Evolutionary conservation across 805 yeast species (phyloP).

Genomic region (Zygosaccharomyces gambellarensis): DNA sequence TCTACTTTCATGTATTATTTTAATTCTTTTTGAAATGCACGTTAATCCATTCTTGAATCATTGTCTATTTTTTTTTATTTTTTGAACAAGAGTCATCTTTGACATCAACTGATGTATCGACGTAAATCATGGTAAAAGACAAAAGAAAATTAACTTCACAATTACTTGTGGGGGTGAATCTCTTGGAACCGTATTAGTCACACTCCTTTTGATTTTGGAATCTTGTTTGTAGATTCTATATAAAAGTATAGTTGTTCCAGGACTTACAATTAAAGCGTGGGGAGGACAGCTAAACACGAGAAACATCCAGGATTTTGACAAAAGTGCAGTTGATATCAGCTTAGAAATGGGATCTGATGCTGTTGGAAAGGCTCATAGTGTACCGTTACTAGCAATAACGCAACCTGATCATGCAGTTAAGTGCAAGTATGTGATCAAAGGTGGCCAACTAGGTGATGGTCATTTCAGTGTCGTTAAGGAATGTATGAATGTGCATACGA

Average conservation of each 20-base stretch:
- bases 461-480: slow-evolving; percentile 48
- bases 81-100: neutral
- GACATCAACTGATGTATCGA: neutral
- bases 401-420: slow-evolving; percentile 13
- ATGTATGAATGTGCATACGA: slow-evolving; percentile 41
- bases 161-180: neutral
- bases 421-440: slow-evolving; percentile 30
- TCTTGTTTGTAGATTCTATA: neutral
- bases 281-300: too few species aligned
- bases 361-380: neutral
- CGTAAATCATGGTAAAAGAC: neutral
- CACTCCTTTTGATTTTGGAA: neutral
- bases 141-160: neutral
- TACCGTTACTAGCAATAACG: slow-evolving; percentile 16
- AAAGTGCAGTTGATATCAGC: too few species aligned
- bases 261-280: neutral
- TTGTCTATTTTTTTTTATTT: neutral
- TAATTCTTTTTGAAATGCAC: neutral
- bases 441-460: slow-evolving; percentile 41
- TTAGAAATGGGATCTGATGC: neutral
- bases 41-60: neutral
- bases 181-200: neutral
- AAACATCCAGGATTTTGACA: too few species aligned
- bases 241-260: neutral
- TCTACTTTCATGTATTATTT: neutral